These are phyloP conservation scores for Penicillium bialowiezense DNA, from an alignment of 495 filamentous ascomycete genomes.

Conservation along the genomic window DNA sequence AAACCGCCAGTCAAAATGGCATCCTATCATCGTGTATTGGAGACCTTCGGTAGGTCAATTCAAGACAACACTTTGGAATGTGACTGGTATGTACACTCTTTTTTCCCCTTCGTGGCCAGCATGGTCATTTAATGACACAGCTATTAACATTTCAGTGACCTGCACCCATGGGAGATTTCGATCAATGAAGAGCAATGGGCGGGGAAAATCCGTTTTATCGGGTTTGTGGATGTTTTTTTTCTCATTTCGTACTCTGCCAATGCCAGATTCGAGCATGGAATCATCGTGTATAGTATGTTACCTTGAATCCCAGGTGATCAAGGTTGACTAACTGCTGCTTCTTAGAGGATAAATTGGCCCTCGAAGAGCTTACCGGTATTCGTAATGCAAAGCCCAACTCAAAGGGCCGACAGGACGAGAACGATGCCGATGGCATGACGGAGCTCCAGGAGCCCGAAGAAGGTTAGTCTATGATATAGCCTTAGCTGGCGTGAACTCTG, in stretches of 20 bases:
- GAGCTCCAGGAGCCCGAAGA: no score
- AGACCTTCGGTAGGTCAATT: conserved; percentile 12
- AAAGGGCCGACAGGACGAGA: no score
- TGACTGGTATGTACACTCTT: conserved; percentile 9
- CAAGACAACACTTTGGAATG: conserved; percentile 16
- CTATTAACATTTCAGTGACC: conserved; percentile 10
- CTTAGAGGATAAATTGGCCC: conserved; percentile 7
- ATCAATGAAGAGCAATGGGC: conserved; percentile 16
- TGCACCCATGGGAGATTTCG: conserved; percentile 17
- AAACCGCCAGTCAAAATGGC: conserved; percentile 10
- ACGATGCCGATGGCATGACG: no score
- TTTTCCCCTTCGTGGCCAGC: not conserved
- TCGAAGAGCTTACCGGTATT: conserved; percentile 1
- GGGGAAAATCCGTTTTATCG: conserved; percentile 19
- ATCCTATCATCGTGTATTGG: conserved; percentile 17
- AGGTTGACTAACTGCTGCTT: not conserved
- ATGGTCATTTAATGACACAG: not conserved
- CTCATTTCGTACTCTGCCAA: conserved; percentile 20
- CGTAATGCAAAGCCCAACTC: no score
- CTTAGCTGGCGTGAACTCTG: no score
- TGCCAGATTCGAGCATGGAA: conserved; percentile 15
- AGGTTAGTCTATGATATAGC: no score
- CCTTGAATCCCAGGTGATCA: no score
- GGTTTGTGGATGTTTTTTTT: conserved; percentile 19
- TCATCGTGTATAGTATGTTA: conserved; percentile 17